A percentile compares a stretch with the other conserved stretches of the same genome.
These are phyloP conservation scores for Colletotrichum paranaense DNA, from an alignment of 2,329 filamentous ascomycete species.

Conservation along the genomic window DNA sequence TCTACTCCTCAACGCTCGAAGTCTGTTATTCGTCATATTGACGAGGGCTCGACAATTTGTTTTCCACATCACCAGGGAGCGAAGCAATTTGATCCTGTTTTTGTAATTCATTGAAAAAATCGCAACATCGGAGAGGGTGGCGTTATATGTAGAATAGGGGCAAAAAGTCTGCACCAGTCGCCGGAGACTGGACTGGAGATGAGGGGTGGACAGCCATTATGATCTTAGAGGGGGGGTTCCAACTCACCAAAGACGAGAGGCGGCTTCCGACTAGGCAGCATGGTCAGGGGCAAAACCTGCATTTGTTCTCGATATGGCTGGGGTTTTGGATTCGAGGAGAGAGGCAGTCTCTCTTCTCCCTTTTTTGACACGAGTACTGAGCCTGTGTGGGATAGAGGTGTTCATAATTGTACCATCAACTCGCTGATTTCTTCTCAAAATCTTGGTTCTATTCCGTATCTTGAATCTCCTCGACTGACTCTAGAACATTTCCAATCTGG, in stretches of 20 bases:
- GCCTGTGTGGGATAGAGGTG: constrained; percentile 25
- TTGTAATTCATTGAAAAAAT: constrained; percentile 21
- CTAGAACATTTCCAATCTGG: background rate
- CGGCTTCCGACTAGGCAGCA: background rate
- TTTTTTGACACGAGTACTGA: constrained; percentile 10
- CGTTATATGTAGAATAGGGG: constrained; percentile 36
- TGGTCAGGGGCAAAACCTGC: background rate
- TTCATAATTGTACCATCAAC: constrained; percentile 32
- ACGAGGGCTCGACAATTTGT: constrained; percentile 11
- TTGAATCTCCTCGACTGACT: background rate
- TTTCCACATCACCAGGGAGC: background rate
- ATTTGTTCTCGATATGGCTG: background rate
- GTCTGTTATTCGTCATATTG: background rate
- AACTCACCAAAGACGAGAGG: background rate
- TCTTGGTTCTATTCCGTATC: background rate
- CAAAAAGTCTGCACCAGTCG: constrained; percentile 5
- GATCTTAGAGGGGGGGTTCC: background rate
- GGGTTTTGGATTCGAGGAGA: constrained; percentile 9
- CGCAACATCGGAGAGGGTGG: constrained; percentile 10
- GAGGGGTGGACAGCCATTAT: background rate
- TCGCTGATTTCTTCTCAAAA: background rate
- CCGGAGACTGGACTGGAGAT: background rate
- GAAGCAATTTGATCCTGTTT: constrained; percentile 11
- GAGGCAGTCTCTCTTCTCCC: constrained; percentile 4
- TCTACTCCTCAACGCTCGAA: constrained; percentile 28